Conservation (phyloP, 129 eudicot genomes). For the Erigeron canadensis region DNA sequence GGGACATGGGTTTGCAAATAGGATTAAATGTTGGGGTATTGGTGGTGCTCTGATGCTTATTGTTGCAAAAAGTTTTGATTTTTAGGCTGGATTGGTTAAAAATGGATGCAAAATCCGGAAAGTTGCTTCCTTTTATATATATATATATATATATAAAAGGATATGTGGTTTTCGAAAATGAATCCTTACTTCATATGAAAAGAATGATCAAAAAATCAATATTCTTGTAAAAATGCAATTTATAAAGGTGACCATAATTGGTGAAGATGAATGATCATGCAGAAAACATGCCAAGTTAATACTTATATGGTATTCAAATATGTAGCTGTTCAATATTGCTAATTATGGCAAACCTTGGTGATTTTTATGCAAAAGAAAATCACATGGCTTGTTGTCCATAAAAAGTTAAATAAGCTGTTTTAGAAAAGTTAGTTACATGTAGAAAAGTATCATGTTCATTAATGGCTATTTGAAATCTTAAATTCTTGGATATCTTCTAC, state of each 20-base stretch:
- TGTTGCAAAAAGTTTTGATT: background rate
- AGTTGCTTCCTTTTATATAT: background rate
- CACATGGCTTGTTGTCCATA: background rate
- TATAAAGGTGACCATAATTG: background rate
- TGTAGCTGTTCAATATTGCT: constrained; percentile 15
- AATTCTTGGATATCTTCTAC: no score
- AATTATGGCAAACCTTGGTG: background rate
- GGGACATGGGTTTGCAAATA: background rate
- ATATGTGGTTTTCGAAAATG: background rate
- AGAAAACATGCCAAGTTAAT: background rate
- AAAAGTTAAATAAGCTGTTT: constrained; percentile 7
- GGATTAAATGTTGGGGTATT: background rate
- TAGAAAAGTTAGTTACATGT: background rate
- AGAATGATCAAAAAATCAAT: background rate
- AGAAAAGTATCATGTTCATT: background rate
- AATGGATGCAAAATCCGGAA: background rate
- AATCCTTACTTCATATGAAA: constrained; percentile 7
- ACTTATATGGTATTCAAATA: constrained; percentile 7
- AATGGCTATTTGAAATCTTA: background rate
- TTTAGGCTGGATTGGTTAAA: background rate
- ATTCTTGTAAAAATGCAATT: background rate
- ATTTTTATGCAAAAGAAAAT: background rate
- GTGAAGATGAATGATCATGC: background rate
- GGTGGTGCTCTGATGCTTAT: constrained; percentile 6
- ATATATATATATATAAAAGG: background rate